Percentiles rank a stretch among this genome's conserved stretches.
Evolutionary conservation across 2,329 filamentous ascomycete species (phyloP).

Genomic region (Camptophora hylomeconis): DNA sequence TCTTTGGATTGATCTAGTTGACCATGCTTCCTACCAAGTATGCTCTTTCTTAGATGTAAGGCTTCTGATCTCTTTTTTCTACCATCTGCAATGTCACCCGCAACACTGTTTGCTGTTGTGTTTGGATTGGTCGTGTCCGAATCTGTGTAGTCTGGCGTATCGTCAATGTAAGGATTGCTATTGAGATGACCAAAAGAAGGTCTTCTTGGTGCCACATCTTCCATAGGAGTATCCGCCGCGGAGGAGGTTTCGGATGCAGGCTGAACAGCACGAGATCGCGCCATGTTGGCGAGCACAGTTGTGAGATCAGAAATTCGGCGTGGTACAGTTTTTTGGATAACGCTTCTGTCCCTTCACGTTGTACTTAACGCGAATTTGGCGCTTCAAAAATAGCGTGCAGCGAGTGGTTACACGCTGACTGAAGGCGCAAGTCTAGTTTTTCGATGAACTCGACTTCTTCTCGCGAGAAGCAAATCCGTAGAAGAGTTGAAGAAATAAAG

Average conservation of each 20-base stretch:
- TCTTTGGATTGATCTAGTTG: slow-evolving; percentile 88
- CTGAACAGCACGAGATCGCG: slow-evolving; percentile 23
- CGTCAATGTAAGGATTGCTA: slow-evolving; percentile 34
- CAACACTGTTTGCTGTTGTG: slow-evolving; percentile 69
- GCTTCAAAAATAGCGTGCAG: no score
- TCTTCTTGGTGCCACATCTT: slow-evolving; percentile 21
- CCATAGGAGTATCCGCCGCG: slow-evolving; percentile 34
- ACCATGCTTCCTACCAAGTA: slow-evolving; percentile 91
- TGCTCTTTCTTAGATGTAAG: slow-evolving; percentile 77
- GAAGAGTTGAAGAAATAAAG: no score
- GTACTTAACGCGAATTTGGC: no score
- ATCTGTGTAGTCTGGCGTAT: slow-evolving; percentile 53
- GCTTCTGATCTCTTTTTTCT: slow-evolving; percentile 77
- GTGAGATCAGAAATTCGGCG: no score
- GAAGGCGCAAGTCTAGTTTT: no score
- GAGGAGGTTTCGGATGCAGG: slow-evolving; percentile 28
- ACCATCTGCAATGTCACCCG: slow-evolving; percentile 64
- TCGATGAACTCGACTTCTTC: no score
- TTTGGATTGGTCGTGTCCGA: slow-evolving; percentile 51
- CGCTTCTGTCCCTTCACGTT: no score
- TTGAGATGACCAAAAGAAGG: slow-evolving; percentile 17
- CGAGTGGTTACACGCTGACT: no score
- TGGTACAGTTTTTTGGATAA: no score
- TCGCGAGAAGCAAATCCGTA: no score
- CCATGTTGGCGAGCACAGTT: slow-evolving; percentile 28